A percentile compares a stretch with the other conserved stretches of the same genome.
Conservation (phyloP, 805 yeast genomes). For the Isabelozyma pseudorhagii region DNA sequence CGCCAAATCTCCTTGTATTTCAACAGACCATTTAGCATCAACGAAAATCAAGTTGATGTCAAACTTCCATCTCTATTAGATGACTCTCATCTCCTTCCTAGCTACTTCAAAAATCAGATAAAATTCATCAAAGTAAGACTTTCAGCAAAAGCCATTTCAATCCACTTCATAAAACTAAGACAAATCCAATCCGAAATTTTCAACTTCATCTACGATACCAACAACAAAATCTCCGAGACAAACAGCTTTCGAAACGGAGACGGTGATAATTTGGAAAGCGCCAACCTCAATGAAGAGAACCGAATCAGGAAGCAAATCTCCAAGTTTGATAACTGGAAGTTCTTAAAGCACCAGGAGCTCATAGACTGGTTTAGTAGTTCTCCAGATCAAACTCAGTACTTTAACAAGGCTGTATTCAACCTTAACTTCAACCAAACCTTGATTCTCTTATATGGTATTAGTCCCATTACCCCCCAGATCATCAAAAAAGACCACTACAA, state of each 20-base stretch:
- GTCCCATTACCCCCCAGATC: conserved; percentile 8
- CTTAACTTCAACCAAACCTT: conserved; percentile 9
- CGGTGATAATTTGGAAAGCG: neutral
- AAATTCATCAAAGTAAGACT: neutral
- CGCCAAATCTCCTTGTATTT: conserved; percentile 75
- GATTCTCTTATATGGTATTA: conserved; percentile 6
- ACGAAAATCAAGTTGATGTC: conserved; percentile 46
- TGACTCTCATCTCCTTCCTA: neutral
- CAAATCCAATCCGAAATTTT: conserved; percentile 2
- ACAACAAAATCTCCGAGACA: neutral
- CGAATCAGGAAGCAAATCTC: neutral
- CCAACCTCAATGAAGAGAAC: neutral
- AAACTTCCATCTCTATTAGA: conserved; percentile 46
- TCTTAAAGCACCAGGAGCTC: conserved; percentile 2
- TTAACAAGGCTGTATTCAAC: conserved; percentile 2
- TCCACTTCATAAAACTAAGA: conserved; percentile 4
- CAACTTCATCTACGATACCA: neutral
- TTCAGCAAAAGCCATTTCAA: neutral
- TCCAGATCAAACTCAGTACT: neutral
- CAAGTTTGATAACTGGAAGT: conserved; percentile 1
- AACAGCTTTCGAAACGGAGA: neutral
- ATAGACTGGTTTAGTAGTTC: conserved; percentile 1
- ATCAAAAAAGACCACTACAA: conserved; percentile 1
- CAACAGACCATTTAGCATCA: conserved; percentile 57
- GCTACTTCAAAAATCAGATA: neutral